Evolutionary conservation across 441 rosid genomes (phyloP).

Genomic region (Melastoma candidum): DNA sequence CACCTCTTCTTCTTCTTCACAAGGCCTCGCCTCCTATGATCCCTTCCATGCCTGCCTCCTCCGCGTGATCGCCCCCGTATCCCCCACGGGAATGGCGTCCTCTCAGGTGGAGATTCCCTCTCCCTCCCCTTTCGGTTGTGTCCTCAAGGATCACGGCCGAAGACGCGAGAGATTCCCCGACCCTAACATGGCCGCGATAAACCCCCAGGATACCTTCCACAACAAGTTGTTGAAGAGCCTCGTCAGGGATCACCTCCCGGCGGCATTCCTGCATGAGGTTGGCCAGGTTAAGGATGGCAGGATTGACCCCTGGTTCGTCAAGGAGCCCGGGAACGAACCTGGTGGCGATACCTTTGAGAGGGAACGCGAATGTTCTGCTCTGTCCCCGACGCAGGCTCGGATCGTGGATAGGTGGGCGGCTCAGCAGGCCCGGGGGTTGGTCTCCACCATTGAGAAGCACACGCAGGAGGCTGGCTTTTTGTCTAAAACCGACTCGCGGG

Average conservation of each 20-base stretch:
- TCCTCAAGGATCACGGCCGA: constrained; percentile 46
- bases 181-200: constrained; percentile 31
- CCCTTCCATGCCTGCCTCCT: neutral
- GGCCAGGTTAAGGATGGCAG: constrained; percentile 8
- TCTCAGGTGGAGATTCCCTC: constrained; percentile 61
- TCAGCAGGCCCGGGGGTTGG: constrained; percentile 33
- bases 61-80: neutral
- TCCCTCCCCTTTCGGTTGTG: constrained; percentile 49
- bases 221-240: constrained; percentile 50
- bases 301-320: constrained; percentile 8
- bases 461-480: constrained; percentile 25
- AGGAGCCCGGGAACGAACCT: constrained; percentile 2
- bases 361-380: constrained; percentile 1
- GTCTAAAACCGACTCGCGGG: neutral
- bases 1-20: no score
- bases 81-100: constrained; percentile 41
- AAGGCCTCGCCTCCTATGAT: neutral
- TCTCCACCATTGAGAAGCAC: constrained; percentile 28
- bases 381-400: constrained; percentile 19
- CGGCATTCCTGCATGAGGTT: constrained; percentile 6
- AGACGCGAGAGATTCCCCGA: constrained; percentile 21
- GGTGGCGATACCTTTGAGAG: neutral
- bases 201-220: constrained; percentile 32
- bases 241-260: constrained; percentile 49
- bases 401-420: constrained; percentile 41